Percentiles rank a stretch among this genome's conserved stretches.
phyloP scores from a whole-genome alignment of 495 filamentous ascomycete genomes.

The Trichoderma gamsii region DNA sequence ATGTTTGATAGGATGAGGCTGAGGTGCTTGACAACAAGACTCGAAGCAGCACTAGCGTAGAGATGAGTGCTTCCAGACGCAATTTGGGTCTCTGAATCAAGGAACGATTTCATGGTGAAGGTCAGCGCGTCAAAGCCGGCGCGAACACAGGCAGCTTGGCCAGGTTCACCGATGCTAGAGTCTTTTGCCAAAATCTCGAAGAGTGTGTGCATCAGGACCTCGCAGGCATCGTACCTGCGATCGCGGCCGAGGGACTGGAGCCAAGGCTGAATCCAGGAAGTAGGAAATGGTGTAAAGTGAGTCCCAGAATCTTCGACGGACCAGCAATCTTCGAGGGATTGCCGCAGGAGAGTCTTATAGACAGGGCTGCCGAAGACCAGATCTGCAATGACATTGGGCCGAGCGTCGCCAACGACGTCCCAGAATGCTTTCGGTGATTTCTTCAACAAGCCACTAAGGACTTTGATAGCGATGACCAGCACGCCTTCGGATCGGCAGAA shows the following conservation, averaged over 20 bases:
- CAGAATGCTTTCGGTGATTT: slow-evolving; percentile 75
- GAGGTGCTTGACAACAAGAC: slow-evolving; percentile 42
- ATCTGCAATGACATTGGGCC: slow-evolving; percentile 66
- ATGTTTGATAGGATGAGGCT: slow-evolving; percentile 35
- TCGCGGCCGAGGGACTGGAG: slow-evolving; percentile 66
- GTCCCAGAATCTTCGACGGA: slow-evolving; percentile 37
- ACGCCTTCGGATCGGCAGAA: slow-evolving; percentile 50
- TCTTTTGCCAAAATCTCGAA: slow-evolving; percentile 58
- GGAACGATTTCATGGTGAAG: slow-evolving; percentile 41
- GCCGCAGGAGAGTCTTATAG: slow-evolving; percentile 54
- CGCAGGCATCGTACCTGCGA: slow-evolving; percentile 66
- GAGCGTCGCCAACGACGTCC: slow-evolving; percentile 75
- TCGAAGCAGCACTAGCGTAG: slow-evolving; percentile 46
- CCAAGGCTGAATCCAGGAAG: slow-evolving; percentile 67
- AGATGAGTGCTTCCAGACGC: slow-evolving; percentile 43
- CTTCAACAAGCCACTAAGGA: slow-evolving; percentile 59
- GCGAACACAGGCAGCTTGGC: slow-evolving; percentile 38
- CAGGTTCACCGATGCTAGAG: slow-evolving; percentile 27
- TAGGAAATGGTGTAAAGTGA: slow-evolving; percentile 48
- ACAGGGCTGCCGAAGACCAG: slow-evolving; percentile 67
- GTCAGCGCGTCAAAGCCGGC: slow-evolving; percentile 42
- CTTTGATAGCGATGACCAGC: slow-evolving; percentile 56
- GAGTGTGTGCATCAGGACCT: slow-evolving; percentile 62
- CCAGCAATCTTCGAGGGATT: slow-evolving; percentile 37
- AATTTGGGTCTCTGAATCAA: slow-evolving; percentile 29